These are phyloP conservation scores for Penicillium angulare DNA, from an alignment of 495 filamentous ascomycete species.

Conservation along the genomic window DNA sequence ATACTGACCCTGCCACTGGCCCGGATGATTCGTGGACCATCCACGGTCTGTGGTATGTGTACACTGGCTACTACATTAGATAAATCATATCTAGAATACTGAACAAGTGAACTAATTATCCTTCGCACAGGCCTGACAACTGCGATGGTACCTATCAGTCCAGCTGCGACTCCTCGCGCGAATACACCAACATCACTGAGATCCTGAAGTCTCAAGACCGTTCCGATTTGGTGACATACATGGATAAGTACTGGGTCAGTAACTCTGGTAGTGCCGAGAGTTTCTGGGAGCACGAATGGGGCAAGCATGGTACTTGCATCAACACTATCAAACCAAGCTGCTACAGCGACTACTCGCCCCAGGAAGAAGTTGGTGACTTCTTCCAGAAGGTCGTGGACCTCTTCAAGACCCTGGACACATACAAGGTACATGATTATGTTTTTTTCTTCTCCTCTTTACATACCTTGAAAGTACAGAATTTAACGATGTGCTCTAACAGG, in stretches of 20 bases:
- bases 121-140: slow-evolving; percentile 67
- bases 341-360: slow-evolving; percentile 61
- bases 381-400: slow-evolving; percentile 55
- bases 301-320: slow-evolving; percentile 68
- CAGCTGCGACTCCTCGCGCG: slow-evolving; percentile 63
- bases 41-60: slow-evolving; percentile 67
- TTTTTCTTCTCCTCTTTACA: background rate
- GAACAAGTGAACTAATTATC: background rate
- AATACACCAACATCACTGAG: slow-evolving; percentile 63
- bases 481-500: slow-evolving; percentile 27
- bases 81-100: too few relatives aligned
- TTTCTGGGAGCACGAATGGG: slow-evolving; percentile 82
- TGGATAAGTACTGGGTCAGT: slow-evolving; percentile 71
- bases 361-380: slow-evolving; percentile 59
- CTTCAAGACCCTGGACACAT: slow-evolving; percentile 64
- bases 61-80: too few relatives aligned
- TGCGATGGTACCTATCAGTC: slow-evolving; percentile 74
- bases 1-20: slow-evolving; percentile 60
- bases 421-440: slow-evolving; percentile 43
- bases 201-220: slow-evolving; percentile 59
- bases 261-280: slow-evolving; percentile 57
- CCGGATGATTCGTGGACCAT: slow-evolving; percentile 77
- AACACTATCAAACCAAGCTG: slow-evolving; percentile 67
- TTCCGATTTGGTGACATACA: slow-evolving; percentile 59
- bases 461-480: background rate